Base-by-base conservation (phyloP, 129 eudicot species). In the Calendula officinalis region DNA sequence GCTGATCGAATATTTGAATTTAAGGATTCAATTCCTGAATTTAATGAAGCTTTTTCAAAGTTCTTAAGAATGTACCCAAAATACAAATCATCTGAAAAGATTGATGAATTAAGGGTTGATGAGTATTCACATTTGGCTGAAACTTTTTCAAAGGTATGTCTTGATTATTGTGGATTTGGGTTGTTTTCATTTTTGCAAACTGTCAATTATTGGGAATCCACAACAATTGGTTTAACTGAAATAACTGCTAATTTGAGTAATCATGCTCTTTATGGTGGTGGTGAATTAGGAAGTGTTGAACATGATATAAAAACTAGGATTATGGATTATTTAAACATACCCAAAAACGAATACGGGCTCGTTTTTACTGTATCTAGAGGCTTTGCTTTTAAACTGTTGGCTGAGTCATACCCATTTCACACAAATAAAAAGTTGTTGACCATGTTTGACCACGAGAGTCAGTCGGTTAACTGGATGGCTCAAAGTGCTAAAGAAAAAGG, bases 361-460 rank as follows among this genome's bases (percentile, higher is more conserved):
- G 87, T 82, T 39, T 82, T 82, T 44, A 82, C 87, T 10, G 84
- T 82, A 16, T 78, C 84, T 51, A 45, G 87, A 70, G 87, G 87
- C 12, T 82, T 81, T 3, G 87, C 87, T 7, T 82, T 82, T 56
- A 82, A 82, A 57, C 68, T 82, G 15, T 43, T 82, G 16, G 87
- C 87, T 14, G 87, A 82, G 67, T 78, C 81, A 0, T 82, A 82
- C 74, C 87, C 81, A 7, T 82, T 82, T 60, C 84, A 78, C 4
- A 56, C 76, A 3, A 78, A 82, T 36, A 82, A 75, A 30, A 83
- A 77, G 56, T 35, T 83, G 71, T 60, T 83, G 38, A 83, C 88
- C 0, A 83, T 83, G 88, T 83, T 75, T 54, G 88, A 83, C 68
- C 88, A 83, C 16, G 88, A 79, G 79, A 75, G 82, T 41, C 88